Evolutionary conservation across 2,329 filamentous ascomycete genomes (phyloP), one percentile per base, ranked within the genome.

Genomic region (Tolypocladium tundrense): DNA sequence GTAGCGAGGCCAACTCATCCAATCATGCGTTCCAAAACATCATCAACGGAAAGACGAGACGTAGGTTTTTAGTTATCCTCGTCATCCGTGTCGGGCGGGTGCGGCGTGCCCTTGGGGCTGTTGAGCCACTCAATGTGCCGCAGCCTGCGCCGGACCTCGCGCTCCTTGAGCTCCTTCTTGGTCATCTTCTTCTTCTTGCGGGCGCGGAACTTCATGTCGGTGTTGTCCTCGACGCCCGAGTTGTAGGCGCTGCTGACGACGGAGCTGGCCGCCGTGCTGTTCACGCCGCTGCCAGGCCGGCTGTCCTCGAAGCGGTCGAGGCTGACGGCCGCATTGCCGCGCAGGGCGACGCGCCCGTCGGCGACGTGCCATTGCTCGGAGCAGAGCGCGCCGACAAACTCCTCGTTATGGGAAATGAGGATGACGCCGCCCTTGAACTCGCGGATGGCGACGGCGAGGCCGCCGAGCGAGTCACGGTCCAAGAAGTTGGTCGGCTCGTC

Each of bases 401-500:
- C 94, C 71, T 97, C 92, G 83, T 99, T 97, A 78, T 99, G 94
- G 61, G 92, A 97, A 75, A 99, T 99, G 87, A 99, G 96, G 63
- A 99, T 92, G 2, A 99, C 94, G 73, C 94, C 94, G 65, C 94
- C 94, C 79, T 91, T 95, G 85, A 95, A 99, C 70, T 97, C 94
- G 65, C 92, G 90, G 68, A 99, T 97, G 64, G 94, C 94, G 45
- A 96, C 91, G n/a, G 94, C 92, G 57, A 99, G 84, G 73, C 93
- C 94, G 69, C 94, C 95, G 21, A 99, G 87, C 19, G 92, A 96
- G 77, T 99, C 94, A 67, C 94, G 91, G 71, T 99, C 94, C 79
- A 99, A 86, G 83, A 97, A 99, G 79, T 99, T 99, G 72, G 94
- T 97, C 59, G 94, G 94, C 77, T 99, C 93, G 82, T 99, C 94